Conservation (phyloP, 164 flowering plant genomes). For the Echeveria elegans region DNA sequence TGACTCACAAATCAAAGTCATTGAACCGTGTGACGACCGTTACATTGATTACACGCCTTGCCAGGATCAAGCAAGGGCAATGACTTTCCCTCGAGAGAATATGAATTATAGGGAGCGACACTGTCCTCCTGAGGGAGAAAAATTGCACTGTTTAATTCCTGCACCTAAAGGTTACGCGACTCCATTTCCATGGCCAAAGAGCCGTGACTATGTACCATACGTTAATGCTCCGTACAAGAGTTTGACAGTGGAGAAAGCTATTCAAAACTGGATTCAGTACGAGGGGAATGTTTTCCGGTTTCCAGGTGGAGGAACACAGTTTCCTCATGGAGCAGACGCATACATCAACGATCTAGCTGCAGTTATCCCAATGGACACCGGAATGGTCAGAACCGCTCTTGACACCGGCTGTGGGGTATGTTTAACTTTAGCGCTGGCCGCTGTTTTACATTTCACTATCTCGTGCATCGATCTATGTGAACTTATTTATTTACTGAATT, state of each 20-base stretch:
- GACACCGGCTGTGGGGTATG: conserved; percentile 59
- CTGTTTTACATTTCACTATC: neutral
- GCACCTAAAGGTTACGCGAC: conserved; percentile 47
- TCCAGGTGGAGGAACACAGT: conserved; percentile 51
- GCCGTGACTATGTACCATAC: conserved; percentile 45
- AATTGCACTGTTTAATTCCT: conserved; percentile 42
- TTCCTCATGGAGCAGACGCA: conserved; percentile 48
- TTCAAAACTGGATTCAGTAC: conserved; percentile 50
- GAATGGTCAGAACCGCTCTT: conserved; percentile 37
- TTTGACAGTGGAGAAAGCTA: conserved; percentile 49
- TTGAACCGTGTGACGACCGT: conserved; percentile 29
- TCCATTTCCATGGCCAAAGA: conserved; percentile 53
- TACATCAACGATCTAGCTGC: conserved; percentile 45
- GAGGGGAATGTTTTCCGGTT: conserved; percentile 50
- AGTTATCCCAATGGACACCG: conserved; percentile 39
- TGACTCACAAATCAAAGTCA: conserved; percentile 16
- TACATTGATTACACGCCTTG: conserved; percentile 47
- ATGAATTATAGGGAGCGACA: conserved; percentile 48
- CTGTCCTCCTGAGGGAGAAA: conserved; percentile 41
- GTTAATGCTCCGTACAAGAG: conserved; percentile 49
- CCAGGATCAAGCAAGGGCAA: conserved; percentile 41
- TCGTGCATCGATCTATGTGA: neutral
- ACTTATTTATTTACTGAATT: neutral
- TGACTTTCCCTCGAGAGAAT: conserved; percentile 41
- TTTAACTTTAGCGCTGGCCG: neutral